These are phyloP conservation scores for Cyclotella cryptica DNA, from an alignment of 108 stramenopile species.

Conservation along the genomic window DNA sequence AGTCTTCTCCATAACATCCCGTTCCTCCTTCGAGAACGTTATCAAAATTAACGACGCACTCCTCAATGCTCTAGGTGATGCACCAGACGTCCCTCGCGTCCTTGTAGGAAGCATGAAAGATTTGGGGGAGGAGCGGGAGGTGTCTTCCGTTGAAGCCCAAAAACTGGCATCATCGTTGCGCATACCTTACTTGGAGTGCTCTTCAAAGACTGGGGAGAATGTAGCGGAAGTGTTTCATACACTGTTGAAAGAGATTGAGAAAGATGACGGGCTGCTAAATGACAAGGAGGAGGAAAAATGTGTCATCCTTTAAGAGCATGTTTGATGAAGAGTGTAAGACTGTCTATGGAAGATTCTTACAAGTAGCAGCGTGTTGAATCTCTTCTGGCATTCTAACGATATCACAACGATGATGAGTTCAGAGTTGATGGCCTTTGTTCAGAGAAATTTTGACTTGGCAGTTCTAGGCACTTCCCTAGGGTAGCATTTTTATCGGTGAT, in stretches of 20 bases:
- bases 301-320: slow-evolving; percentile 53
- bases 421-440: too few relatives aligned
- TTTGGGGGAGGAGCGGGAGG: slow-evolving; percentile 70
- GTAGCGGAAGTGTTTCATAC: slow-evolving; percentile 89
- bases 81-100: slow-evolving; percentile 86
- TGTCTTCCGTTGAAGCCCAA: slow-evolving; percentile 66
- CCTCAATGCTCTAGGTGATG: slow-evolving; percentile 82
- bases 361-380: too few relatives aligned
- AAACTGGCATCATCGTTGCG: slow-evolving; percentile 74
- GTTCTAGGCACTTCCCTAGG: too few relatives aligned
- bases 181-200: slow-evolving; percentile 88
- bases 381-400: too few relatives aligned
- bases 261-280: slow-evolving; percentile 85
- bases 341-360: too few relatives aligned
- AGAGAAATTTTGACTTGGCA: too few relatives aligned
- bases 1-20: slow-evolving; percentile 77
- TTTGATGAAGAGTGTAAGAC: background rate
- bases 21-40: slow-evolving; percentile 82
- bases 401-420: too few relatives aligned
- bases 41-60: slow-evolving; percentile 82
- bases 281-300: slow-evolving; percentile 78
- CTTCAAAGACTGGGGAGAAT: slow-evolving; percentile 82
- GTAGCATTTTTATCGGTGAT: too few relatives aligned
- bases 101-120: slow-evolving; percentile 90
- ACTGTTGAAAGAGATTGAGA: slow-evolving; percentile 87